Evolutionary conservation across 2,329 filamentous ascomycete species (phyloP).

Genomic region (Zymoseptoria passerinii): DNA sequence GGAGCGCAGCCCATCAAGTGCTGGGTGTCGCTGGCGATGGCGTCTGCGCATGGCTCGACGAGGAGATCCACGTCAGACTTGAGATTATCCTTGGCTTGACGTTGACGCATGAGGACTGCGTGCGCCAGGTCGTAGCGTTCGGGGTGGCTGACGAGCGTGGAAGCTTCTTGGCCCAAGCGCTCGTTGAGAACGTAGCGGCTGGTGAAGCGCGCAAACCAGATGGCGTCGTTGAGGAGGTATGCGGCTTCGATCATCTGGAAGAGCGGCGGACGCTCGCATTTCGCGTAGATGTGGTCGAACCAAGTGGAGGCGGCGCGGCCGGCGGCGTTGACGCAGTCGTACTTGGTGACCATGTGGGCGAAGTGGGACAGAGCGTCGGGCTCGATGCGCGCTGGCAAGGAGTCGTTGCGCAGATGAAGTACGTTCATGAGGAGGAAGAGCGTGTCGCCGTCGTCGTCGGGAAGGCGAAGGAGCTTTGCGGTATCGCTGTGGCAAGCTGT

Average conservation of each 20-base stretch:
- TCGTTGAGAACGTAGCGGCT: conserved; percentile 16
- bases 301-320: conserved; percentile 17
- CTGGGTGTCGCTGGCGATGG: conserved; percentile 16
- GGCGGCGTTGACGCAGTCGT: conserved; percentile 20
- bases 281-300: conserved; percentile 24
- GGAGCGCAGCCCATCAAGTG: conserved; percentile 25
- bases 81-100: conserved; percentile 6
- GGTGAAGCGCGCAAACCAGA: conserved; percentile 25
- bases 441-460: conserved; percentile 19
- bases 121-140: conserved; percentile 6
- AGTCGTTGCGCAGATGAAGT: conserved; percentile 23
- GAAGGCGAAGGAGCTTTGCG: conserved; percentile 12
- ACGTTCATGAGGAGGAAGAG: conserved; percentile 22
- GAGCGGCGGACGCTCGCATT: conserved; percentile 1
- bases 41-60: conserved; percentile 18
- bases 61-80: conserved; percentile 20
- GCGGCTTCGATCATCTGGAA: conserved; percentile 21
- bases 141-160: conserved; percentile 1
- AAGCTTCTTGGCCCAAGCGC: conserved; percentile 1
- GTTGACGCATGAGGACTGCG: conserved; percentile 14
- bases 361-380: conserved; percentile 18
- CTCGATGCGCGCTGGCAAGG: conserved; percentile 17
- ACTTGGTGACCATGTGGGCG: conserved; percentile 16
- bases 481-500: not conserved
- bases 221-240: conserved; percentile 22